phyloP scores from a whole-genome alignment of 2,329 filamentous ascomycete genomes.

The Colletotrichum sp. region DNA sequence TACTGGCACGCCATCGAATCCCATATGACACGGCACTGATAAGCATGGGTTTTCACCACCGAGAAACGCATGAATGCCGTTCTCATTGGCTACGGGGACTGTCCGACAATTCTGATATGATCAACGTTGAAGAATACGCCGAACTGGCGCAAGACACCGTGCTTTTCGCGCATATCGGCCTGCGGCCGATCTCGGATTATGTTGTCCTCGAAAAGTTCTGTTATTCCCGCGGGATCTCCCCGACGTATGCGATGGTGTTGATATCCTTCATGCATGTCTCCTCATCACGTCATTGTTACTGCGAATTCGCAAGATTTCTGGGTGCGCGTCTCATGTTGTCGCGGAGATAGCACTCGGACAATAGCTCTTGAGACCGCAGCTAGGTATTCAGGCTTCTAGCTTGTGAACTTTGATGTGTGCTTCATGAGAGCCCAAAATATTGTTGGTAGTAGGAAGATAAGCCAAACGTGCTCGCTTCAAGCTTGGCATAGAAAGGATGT shows the following conservation, averaged over 20 bases:
- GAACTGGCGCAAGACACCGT: neutral
- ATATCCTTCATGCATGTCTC: neutral
- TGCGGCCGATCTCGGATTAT: neutral
- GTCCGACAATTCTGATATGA: neutral
- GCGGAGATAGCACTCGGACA: neutral
- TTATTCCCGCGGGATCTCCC: neutral
- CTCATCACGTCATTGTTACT: neutral
- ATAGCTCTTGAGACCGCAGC: neutral
- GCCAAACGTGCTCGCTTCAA: neutral
- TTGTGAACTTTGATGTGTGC: neutral
- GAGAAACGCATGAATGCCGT: neutral
- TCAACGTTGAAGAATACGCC: neutral
- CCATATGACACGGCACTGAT: neutral
- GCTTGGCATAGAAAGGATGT: neutral
- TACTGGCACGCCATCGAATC: neutral
- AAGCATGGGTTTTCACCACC: neutral
- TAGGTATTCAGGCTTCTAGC: neutral
- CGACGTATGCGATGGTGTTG: neutral
- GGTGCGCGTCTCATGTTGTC: neutral
- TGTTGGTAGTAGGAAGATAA: neutral
- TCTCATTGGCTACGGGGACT: neutral
- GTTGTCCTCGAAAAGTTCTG: neutral
- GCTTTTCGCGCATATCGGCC: neutral
- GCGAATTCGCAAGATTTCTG: neutral
- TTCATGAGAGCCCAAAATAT: neutral